A percentile compares a stretch with the other conserved stretches of the same genome.
These are phyloP conservation scores for Alisma plantagoaquatica DNA, from an alignment of 106 monocot genomes.

Conservation along the genomic window DNA sequence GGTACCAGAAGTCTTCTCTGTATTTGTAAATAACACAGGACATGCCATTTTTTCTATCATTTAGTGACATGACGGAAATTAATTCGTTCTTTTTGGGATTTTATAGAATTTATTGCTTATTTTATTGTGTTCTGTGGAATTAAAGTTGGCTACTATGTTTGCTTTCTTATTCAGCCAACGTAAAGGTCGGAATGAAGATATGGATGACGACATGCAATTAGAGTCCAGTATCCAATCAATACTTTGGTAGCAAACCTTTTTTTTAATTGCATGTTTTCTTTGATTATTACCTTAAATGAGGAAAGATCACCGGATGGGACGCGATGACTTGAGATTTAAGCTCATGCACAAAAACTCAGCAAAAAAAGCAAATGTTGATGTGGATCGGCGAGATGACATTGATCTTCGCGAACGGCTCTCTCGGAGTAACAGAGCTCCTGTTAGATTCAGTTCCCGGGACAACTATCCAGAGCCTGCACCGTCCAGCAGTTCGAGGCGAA, in stretches of 20 bases:
- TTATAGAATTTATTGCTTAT: too few relatives aligned
- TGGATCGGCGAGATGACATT: slow-evolving; percentile 15
- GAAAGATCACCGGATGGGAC: slow-evolving; percentile 41
- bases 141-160: too few relatives aligned
- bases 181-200: slow-evolving; percentile 16
- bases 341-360: slow-evolving; percentile 51
- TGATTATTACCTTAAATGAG: slow-evolving; percentile 20
- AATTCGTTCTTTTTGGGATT: too few relatives aligned
- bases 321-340: slow-evolving; percentile 74
- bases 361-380: slow-evolving; percentile 14
- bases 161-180: too few relatives aligned
- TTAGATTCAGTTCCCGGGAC: slow-evolving; percentile 13
- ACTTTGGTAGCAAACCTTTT: neutral
- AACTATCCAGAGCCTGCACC: slow-evolving; percentile 16
- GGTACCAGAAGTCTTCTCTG: too few relatives aligned
- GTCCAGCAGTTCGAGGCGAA: slow-evolving; percentile 23
- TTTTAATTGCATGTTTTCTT: neutral
- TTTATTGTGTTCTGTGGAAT: too few relatives aligned
- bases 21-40: too few relatives aligned
- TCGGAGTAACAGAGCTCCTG: slow-evolving; percentile 20
- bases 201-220: slow-evolving; percentile 19
- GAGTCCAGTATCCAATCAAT: slow-evolving; percentile 35
- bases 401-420: slow-evolving; percentile 76
- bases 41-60: too few relatives aligned
- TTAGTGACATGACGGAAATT: too few relatives aligned